Evolutionary conservation across 2,329 filamentous ascomycete species (phyloP).

Genomic region (Teratosphaeria pseudoeucalypti): DNA sequence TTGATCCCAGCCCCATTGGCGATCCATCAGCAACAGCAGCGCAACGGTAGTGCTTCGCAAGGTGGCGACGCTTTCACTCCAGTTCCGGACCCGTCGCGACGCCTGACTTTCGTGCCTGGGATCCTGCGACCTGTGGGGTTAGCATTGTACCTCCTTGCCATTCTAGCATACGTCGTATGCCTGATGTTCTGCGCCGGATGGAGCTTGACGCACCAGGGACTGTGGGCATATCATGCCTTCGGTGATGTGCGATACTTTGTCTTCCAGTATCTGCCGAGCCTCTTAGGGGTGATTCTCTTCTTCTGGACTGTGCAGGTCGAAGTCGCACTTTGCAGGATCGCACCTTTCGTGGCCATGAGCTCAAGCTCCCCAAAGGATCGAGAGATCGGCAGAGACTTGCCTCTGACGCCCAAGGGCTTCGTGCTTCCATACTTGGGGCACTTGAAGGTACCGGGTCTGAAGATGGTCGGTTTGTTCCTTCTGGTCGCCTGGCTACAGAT

Average conservation of each 20-base stretch:
- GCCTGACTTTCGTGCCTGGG: slow-evolving; percentile 57
- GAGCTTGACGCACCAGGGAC: slow-evolving; percentile 51
- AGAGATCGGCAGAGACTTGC: slow-evolving; percentile 55
- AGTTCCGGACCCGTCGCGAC: not conserved
- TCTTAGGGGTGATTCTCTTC: slow-evolving; percentile 60
- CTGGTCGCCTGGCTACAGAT: slow-evolving; percentile 66
- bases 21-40: not conserved
- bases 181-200: slow-evolving; percentile 65
- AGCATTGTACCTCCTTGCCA: slow-evolving; percentile 48
- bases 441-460: slow-evolving; percentile 55
- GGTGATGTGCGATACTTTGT: slow-evolving; percentile 71
- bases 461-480: slow-evolving; percentile 54
- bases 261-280: slow-evolving; percentile 73
- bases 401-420: slow-evolving; percentile 50
- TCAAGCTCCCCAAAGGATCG: slow-evolving; percentile 48
- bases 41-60: not conserved
- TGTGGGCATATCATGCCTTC: slow-evolving; percentile 58
- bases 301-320: slow-evolving; percentile 70
- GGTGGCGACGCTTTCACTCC: not conserved
- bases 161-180: slow-evolving; percentile 59
- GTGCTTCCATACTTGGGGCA: slow-evolving; percentile 58
- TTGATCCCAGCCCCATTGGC: not conserved
- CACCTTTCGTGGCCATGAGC: slow-evolving; percentile 71
- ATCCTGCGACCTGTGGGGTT: slow-evolving; percentile 60
- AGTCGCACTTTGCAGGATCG: slow-evolving; percentile 60